phyloP scores from a whole-genome alignment of 805 yeast species.

The Spathaspora arborariae region DNA sequence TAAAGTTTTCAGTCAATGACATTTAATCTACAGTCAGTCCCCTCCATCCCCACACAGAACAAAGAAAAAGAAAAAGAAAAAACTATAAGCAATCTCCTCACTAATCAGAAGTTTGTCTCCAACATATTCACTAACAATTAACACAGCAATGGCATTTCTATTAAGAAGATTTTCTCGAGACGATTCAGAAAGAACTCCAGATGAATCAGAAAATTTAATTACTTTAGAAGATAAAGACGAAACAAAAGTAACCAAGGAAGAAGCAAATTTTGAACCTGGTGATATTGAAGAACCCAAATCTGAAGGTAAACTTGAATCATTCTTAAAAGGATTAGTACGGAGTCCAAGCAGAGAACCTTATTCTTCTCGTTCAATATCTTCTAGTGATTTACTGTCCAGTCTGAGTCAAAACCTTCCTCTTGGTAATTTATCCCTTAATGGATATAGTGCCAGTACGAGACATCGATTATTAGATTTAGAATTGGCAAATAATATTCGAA shows the following conservation, averaged over 20 bases:
- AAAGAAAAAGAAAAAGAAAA: neutral
- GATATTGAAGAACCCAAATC: neutral
- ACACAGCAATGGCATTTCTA: neutral
- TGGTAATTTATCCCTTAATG: constrained; percentile 53
- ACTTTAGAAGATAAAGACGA: neutral
- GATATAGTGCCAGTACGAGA: constrained; percentile 58
- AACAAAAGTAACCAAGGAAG: neutral
- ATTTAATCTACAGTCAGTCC: too few relatives aligned
- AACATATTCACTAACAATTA: neutral
- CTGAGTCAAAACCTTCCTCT: constrained; percentile 30
- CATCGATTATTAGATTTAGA: constrained; percentile 55
- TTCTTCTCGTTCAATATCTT: constrained; percentile 3
- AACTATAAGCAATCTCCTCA: too few relatives aligned
- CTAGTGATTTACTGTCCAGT: constrained; percentile 1
- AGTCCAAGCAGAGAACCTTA: constrained; percentile 1
- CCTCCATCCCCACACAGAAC: neutral
- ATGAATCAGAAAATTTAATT: neutral
- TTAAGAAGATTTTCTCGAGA: neutral
- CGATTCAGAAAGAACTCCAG: neutral
- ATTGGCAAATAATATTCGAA: constrained; percentile 71
- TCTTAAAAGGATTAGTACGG: neutral
- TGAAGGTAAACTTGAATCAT: constrained; percentile 7
- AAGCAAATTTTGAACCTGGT: neutral
- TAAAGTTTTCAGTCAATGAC: too few relatives aligned
- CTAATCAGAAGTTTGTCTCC: too few relatives aligned